phyloP scores from a whole-genome alignment of 2,329 filamentous ascomycete species.

The Blastomyces gilchristii region DNA sequence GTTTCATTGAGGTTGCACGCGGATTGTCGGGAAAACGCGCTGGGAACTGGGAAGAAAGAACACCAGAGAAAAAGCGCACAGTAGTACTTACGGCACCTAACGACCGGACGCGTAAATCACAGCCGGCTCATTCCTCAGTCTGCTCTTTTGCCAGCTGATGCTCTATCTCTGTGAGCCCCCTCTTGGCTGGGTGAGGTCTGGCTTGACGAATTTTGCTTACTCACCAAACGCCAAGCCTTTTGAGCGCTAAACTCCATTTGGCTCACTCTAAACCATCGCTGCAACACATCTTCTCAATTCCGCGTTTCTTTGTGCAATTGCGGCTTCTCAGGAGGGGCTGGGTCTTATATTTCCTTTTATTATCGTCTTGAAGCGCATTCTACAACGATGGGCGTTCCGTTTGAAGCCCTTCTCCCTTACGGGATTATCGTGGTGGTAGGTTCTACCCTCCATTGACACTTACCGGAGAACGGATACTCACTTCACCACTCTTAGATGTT shows the following conservation, averaged over 20 bases:
- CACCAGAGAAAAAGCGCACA: conserved; percentile 4
- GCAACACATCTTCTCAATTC: conserved; percentile 9
- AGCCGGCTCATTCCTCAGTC: conserved; percentile 13
- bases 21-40: conserved; percentile 8
- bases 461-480: conserved; percentile 13
- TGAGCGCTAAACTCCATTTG: conserved; percentile 11
- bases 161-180: conserved; percentile 8
- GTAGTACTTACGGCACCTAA: conserved; percentile 8
- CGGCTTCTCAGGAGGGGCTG: not conserved
- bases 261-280: not conserved
- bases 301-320: conserved; percentile 14
- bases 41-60: not conserved
- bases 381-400: conserved; percentile 52
- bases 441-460: conserved; percentile 10
- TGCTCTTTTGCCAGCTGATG: not conserved
- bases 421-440: conserved; percentile 53
- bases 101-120: conserved; percentile 21
- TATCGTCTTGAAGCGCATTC: not conserved
- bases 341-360: not conserved
- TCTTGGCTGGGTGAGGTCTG: conserved; percentile 15
- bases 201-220: conserved; percentile 16
- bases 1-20: not conserved
- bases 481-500: conserved; percentile 44
- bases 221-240: conserved; percentile 15
- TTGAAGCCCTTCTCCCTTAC: conserved; percentile 56